These are phyloP conservation scores for Phlebopus sp. DNA, from an alignment of 1,284 basidiomycete genomes.

Conservation along the genomic window DNA sequence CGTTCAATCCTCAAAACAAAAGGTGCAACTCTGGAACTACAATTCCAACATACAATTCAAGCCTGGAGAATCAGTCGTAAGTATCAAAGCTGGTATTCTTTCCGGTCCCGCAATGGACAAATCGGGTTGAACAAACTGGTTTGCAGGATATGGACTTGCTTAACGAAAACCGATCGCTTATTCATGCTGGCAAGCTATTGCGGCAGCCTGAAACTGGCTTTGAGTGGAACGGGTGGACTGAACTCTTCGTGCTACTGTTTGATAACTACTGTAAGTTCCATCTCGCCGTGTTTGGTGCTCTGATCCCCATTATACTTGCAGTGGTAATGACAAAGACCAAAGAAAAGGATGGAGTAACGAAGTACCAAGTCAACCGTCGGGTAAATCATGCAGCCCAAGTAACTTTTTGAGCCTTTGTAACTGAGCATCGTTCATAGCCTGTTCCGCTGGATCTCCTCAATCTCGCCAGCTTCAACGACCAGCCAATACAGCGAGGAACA, in stretches of 20 bases:
- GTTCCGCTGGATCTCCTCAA: conserved; percentile 87
- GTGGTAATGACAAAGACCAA: conserved; percentile 87
- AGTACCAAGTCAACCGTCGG: conserved; percentile 77
- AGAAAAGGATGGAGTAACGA: conserved; percentile 69
- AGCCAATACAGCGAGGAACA: conserved; percentile 61
- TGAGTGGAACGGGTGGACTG: conserved; percentile 79
- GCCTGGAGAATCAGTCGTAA: conserved; percentile 71
- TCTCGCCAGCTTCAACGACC: conserved; percentile 77
- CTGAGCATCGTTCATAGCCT: conserved; percentile 48
- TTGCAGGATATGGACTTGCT: conserved; percentile 82
- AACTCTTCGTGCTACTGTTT: conserved; percentile 85
- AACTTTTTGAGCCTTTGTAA: not conserved
- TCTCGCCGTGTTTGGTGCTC: not conserved
- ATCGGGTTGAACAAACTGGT: conserved; percentile 7
- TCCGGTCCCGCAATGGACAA: not conserved
- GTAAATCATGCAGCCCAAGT: conserved; percentile 43
- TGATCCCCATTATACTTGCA: conserved; percentile 31
- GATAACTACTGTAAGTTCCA: conserved; percentile 82
- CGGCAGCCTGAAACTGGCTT: conserved; percentile 85
- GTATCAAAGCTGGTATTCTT: conserved; percentile 27
- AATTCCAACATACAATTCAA: conserved; percentile 80
- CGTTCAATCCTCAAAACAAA: conserved; percentile 78
- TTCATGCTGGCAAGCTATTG: conserved; percentile 78
- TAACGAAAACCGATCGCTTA: conserved; percentile 78
- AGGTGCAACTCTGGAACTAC: conserved; percentile 84